A percentile compares a stretch with the other conserved stretches of the same genome.
These are phyloP conservation scores for Dendrobium chrysotoxum DNA, from an alignment of 106 monocot species.

Conservation along the genomic window DNA sequence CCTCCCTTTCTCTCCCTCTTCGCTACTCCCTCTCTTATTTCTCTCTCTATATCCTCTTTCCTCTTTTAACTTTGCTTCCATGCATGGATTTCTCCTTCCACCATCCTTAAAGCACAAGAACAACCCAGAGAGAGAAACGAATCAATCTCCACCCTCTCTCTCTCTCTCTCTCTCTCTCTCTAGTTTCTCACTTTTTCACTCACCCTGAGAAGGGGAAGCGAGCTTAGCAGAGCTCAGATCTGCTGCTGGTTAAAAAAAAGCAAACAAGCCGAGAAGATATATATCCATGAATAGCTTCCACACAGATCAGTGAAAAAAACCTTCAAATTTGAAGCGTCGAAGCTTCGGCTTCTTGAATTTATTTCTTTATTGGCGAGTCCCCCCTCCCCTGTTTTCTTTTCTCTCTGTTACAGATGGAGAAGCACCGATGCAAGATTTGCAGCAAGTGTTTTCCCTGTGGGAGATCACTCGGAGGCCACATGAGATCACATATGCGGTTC, in stretches of 20 bases:
- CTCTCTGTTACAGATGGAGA: constrained; percentile 11
- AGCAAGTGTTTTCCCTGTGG: constrained; percentile 34
- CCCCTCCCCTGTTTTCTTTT: neutral
- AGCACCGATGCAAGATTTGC: constrained; percentile 39
- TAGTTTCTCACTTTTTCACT: neutral
- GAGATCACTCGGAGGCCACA: constrained; percentile 56
- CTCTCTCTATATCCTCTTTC: neutral
- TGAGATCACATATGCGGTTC: constrained; percentile 38
- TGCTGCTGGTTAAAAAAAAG: neutral
- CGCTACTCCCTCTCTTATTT: neutral
- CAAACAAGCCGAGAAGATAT: neutral
- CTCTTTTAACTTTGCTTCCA: constrained; percentile 14
- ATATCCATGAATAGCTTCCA: neutral
- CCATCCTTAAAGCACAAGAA: neutral
- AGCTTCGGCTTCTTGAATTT: neutral
- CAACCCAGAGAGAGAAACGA: neutral
- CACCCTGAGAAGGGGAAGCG: neutral
- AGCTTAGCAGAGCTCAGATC: neutral
- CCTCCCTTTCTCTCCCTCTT: neutral
- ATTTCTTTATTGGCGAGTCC: neutral
- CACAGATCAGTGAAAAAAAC: neutral
- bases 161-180: constrained; percentile 1
- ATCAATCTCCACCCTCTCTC: neutral
- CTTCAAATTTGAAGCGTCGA: neutral
- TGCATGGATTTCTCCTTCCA: constrained; percentile 20